A percentile compares a stretch with the other conserved stretches of the same genome.
Conservation (phyloP, 1,284 basidiomycete genomes). For the Peniophora sp. region DNA sequence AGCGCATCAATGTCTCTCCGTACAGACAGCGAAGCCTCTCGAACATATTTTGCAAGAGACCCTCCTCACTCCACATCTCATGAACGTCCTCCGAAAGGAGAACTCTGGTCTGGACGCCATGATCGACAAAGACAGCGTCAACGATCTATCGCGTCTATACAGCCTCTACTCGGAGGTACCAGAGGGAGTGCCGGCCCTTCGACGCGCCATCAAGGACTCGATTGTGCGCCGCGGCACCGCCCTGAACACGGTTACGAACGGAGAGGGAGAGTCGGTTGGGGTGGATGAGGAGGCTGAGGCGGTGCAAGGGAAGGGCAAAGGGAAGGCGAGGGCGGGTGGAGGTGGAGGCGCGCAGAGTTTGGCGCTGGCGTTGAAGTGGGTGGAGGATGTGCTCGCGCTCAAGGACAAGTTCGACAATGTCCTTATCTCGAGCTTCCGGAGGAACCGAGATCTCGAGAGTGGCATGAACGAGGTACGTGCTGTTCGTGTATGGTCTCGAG, state of each 20-base stretch:
- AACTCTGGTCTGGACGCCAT: constrained; percentile 84
- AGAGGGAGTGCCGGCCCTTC: constrained; percentile 60
- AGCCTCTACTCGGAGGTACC: constrained; percentile 71
- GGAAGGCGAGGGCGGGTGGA: constrained; percentile 51
- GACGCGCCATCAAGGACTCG: constrained; percentile 67
- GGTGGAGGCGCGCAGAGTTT: constrained; percentile 37
- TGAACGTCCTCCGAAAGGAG: constrained; percentile 70
- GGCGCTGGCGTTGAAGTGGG: constrained; percentile 81
- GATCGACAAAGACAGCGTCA: constrained; percentile 76
- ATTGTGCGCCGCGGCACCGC: constrained; percentile 73
- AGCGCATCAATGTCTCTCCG: constrained; percentile 84
- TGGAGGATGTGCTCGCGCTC: constrained; percentile 84
- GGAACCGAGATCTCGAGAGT: constrained; percentile 77
- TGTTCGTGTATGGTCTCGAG: background rate
- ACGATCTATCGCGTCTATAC: constrained; percentile 79
- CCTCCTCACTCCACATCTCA: constrained; percentile 75
- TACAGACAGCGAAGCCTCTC: constrained; percentile 65
- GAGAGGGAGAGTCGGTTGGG: constrained; percentile 26
- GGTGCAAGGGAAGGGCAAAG: constrained; percentile 38
- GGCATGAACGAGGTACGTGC: constrained; percentile 74
- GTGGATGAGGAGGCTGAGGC: constrained; percentile 29
- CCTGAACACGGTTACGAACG: constrained; percentile 52
- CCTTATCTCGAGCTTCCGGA: constrained; percentile 65
- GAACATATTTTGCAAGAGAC: constrained; percentile 71
- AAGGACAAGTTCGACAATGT: constrained; percentile 88